Evolutionary conservation across 2,329 filamentous ascomycete species (phyloP).

Genomic region (Alternaria infectoria): DNA sequence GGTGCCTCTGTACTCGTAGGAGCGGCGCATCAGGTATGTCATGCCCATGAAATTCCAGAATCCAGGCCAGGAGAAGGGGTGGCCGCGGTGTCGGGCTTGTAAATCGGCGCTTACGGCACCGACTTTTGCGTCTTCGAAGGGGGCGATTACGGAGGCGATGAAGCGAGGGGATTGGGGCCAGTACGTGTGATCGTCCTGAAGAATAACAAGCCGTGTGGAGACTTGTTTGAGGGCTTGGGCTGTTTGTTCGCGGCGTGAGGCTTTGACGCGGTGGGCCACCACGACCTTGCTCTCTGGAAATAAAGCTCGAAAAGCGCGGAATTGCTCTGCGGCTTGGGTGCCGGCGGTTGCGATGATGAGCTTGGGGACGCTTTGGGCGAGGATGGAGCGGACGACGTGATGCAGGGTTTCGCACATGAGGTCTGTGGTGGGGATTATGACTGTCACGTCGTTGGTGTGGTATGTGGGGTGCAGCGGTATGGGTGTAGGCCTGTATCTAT

Average conservation of each 20-base stretch:
- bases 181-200: background rate
- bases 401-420: background rate
- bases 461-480: background rate
- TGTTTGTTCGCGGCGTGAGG: background rate
- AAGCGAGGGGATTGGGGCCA: background rate
- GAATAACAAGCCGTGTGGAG: background rate
- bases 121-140: background rate
- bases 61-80: background rate
- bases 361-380: background rate
- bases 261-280: background rate
- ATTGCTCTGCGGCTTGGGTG: background rate
- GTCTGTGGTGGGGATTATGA: background rate
- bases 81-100: background rate
- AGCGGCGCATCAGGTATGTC: background rate
- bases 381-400: background rate
- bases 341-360: background rate
- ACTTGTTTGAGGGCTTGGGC: background rate
- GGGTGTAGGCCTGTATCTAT: background rate
- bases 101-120: background rate
- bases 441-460: background rate
- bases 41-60: background rate
- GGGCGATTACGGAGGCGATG: background rate
- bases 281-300: background rate
- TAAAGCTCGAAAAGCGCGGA: background rate
- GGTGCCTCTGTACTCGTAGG: constrained; percentile 5